phyloP scores from a whole-genome alignment of 208 protist genomes.

The Wallacemonas sp. region DNA sequence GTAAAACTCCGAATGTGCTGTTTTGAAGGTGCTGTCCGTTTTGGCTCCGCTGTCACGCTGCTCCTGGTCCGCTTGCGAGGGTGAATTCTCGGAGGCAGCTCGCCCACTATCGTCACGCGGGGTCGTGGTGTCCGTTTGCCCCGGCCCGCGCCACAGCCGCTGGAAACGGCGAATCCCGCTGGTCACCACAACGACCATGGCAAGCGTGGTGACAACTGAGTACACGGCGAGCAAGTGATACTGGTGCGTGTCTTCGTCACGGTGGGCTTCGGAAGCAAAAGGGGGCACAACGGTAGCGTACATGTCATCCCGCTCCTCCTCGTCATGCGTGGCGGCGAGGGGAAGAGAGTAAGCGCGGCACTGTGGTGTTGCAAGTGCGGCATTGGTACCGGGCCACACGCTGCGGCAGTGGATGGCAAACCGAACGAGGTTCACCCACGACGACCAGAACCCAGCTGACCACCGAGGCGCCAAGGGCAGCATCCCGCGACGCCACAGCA shows the following conservation, averaged over 20 bases:
- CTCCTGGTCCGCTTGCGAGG: too few relatives aligned
- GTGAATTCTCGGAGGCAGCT: too few relatives aligned
- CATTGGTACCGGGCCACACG: neutral
- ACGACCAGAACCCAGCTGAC: constrained; percentile 17
- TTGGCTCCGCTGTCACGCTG: too few relatives aligned
- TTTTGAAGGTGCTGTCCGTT: neutral
- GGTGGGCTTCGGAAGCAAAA: neutral
- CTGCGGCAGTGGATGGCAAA: constrained; percentile 27
- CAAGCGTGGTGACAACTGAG: neutral
- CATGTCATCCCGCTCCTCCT: neutral
- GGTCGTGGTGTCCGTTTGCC: too few relatives aligned
- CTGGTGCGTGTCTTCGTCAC: neutral
- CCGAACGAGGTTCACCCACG: constrained; percentile 47
- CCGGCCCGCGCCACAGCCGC: neutral
- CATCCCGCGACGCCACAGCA: constrained; percentile 46
- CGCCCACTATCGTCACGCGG: too few relatives aligned
- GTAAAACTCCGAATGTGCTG: constrained; percentile 7
- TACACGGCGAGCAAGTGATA: neutral
- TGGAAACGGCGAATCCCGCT: neutral
- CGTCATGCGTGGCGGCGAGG: too few relatives aligned
- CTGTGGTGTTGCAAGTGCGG: neutral
- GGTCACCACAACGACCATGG: neutral
- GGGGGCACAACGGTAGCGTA: neutral
- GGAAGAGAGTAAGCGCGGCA: neutral
- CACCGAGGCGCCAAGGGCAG: constrained; percentile 27